Base-by-base conservation (phyloP, 768 basidiomycete genomes). In the Vararia minispora region DNA sequence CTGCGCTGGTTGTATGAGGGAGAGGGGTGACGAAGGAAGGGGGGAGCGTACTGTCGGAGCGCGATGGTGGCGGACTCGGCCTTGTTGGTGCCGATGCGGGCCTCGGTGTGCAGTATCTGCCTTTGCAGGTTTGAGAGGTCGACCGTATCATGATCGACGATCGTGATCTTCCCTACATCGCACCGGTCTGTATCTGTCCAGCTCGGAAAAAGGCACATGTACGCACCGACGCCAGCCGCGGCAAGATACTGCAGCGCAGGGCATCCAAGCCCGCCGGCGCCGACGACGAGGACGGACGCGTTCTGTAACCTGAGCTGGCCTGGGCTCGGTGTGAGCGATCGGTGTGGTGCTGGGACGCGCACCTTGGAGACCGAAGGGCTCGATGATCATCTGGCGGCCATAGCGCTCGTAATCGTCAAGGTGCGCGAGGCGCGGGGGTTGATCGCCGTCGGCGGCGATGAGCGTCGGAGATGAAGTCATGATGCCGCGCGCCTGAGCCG, bases 181-280 rank as follows among this genome's bases (percentile, higher is more conserved):
- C 13, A 10, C 27, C 41, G 24, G 37, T 18, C 6, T 35, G 30
- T 21, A 25, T 17, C 4, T n/a, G n/a, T n/a, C n/a, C n/a, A n/a
- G n/a, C n/a, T n/a, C n/a, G n/a, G n/a, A n/a, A n/a, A n/a, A 31
- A 14, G 40, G 22, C 26, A 27, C 10, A 34, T 9, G 5, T 30
- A 53, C 80, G 46, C 50, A 87, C 94, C 94, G 42, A 98, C 70
- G 18, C 95, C 95, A 11, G 88, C 84, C 6, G 89, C 87, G 4
- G 77, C 88, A 9, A 99, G 74, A 58, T 98, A 95, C 53, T 95
- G 89, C 32, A 99, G 66, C 28, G 87, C 88, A 33, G 95, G 91
- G 57, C 95, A 98, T 9, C 95, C 95, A 10, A 99, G 68, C 7
- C 95, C 95, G 0, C 95, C 95, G 12, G 92, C 95, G 20, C 95